Conservation (phyloP, 495 filamentous ascomycete genomes). For the Chaetomium cochliodes region DNA sequence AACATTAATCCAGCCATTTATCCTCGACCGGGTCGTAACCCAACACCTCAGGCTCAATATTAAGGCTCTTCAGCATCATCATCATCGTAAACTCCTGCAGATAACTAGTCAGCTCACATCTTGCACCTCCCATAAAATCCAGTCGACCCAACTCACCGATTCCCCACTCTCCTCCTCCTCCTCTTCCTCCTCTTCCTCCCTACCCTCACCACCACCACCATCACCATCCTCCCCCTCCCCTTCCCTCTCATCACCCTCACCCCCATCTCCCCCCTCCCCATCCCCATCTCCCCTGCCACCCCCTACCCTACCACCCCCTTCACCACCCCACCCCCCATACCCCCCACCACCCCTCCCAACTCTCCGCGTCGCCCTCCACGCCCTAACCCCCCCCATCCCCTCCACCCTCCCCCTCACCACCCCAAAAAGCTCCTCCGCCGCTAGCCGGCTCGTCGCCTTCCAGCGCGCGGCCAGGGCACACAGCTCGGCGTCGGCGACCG, state of each 20-base stretch:
- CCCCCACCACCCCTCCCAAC: slow-evolving; percentile 3
- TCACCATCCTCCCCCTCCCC: background rate
- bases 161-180: slow-evolving; percentile 22
- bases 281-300: slow-evolving; percentile 8
- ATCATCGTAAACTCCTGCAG: slow-evolving; percentile 35
- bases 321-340: slow-evolving; percentile 10
- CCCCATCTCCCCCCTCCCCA: slow-evolving; percentile 3
- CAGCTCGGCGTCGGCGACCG: slow-evolving; percentile 3
- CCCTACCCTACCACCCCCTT: slow-evolving; percentile 4
- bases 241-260: slow-evolving; percentile 12
- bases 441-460: slow-evolving; percentile 29
- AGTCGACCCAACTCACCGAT: slow-evolving; percentile 14
- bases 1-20: slow-evolving; percentile 31
- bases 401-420: slow-evolving; percentile 31
- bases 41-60: slow-evolving; percentile 34
- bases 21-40: slow-evolving; percentile 33
- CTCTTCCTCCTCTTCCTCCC: slow-evolving; percentile 13
- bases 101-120: slow-evolving; percentile 17
- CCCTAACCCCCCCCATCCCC: slow-evolving; percentile 32
- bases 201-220: slow-evolving; percentile 15
- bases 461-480: background rate
- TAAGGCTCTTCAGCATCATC: slow-evolving; percentile 37
- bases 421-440: slow-evolving; percentile 37
- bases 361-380: slow-evolving; percentile 29
- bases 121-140: background rate